Percentiles rank a stretch among this genome's conserved stretches.
Conservation (phyloP, 2,329 filamentous ascomycete species). For the Colletotrichum somersetense region DNA sequence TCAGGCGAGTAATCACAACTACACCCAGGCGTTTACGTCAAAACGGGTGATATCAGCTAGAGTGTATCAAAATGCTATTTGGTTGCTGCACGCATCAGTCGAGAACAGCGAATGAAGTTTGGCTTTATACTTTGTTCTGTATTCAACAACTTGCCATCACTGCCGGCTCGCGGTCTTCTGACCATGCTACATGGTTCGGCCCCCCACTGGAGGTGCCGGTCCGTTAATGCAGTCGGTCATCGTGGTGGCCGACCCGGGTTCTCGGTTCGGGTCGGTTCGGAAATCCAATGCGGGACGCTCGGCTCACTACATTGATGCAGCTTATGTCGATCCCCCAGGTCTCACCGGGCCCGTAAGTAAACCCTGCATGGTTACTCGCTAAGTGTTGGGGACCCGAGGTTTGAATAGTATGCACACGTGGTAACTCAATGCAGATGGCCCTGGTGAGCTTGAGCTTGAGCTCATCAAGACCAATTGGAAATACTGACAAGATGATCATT, state of each 20-base stretch:
- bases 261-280: constrained; percentile 32
- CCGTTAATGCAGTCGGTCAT: not conserved
- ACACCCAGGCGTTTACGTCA: not conserved
- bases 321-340: not conserved
- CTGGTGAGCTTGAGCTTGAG: not conserved
- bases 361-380: not conserved
- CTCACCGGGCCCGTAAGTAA: not conserved
- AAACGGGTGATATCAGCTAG: not conserved
- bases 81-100: not conserved
- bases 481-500: not conserved
- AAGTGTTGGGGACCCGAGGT: not conserved
- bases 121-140: not conserved
- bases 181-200: not conserved
- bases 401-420: not conserved
- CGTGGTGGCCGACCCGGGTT: constrained; percentile 6
- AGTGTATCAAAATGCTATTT: no score
- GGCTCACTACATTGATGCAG: not conserved
- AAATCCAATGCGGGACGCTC: not conserved
- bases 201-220: not conserved
- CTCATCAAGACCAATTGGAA: not conserved
- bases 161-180: not conserved
- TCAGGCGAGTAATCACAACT: not conserved
- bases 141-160: not conserved
- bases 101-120: not conserved
- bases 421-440: not conserved